A percentile compares a stretch with the other conserved stretches of the same genome.
Conservation (phyloP, 345 rosid genomes). For the Eutrema yunnanense region DNA sequence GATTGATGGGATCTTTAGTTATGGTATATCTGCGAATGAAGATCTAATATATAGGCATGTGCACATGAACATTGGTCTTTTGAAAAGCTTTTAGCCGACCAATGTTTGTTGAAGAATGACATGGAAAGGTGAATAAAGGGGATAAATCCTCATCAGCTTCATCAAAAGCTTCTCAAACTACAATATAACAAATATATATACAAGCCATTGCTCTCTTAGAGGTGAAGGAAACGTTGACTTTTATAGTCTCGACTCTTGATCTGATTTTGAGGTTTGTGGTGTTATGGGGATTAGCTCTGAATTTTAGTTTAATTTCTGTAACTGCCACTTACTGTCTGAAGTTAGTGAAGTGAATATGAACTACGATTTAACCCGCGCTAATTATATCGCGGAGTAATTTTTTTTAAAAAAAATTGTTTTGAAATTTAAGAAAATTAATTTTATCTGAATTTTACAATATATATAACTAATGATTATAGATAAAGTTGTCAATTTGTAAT, state of each 20-base stretch:
- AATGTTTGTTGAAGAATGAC: conserved; percentile 18
- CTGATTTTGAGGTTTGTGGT: neutral
- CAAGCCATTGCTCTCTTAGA: conserved; percentile 15
- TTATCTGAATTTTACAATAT: no score
- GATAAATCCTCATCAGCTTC: conserved; percentile 30
- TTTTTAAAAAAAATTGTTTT: no score
- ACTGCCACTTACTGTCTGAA: neutral
- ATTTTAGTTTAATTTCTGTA: neutral
- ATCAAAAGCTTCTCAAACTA: conserved; percentile 7
- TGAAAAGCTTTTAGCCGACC: conserved; percentile 18
- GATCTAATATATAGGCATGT: conserved; percentile 7
- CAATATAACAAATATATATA: neutral
- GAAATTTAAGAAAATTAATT: no score
- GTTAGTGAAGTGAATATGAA: neutral
- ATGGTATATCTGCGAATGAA: neutral
- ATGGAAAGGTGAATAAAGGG: conserved; percentile 29
- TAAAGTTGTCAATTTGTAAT: no score
- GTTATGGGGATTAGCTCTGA: neutral
- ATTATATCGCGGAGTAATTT: no score
- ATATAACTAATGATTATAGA: no score
- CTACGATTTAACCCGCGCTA: no score
- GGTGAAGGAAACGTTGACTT: conserved; percentile 28
- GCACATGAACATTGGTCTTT: conserved; percentile 12
- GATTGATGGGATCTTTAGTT: neutral
- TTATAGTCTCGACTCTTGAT: neutral